Evolutionary conservation across 2,329 filamentous ascomycete species (phyloP).

Genomic region (Paraconiothyrium brasiliense): DNA sequence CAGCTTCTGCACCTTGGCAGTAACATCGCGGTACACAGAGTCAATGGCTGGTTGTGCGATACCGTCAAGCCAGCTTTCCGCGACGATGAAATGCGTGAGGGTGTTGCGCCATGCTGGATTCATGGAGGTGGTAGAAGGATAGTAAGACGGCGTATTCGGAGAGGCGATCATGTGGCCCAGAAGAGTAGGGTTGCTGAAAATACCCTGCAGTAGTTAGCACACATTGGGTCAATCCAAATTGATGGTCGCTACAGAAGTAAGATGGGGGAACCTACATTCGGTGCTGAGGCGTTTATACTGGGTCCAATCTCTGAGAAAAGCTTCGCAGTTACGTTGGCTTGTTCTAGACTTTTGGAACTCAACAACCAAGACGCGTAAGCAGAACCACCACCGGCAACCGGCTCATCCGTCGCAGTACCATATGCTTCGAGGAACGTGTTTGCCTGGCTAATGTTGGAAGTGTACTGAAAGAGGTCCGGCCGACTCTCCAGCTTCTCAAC

Average conservation of each 20-base stretch:
- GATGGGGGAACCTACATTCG: constrained; percentile 23
- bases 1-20: constrained; percentile 29
- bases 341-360: constrained; percentile 26
- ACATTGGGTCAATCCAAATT: no score
- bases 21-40: constrained; percentile 30
- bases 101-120: constrained; percentile 39
- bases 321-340: constrained; percentile 25
- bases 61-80: constrained; percentile 25
- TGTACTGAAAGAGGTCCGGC: constrained; percentile 25
- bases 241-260: neutral
- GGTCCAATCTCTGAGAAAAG: constrained; percentile 31
- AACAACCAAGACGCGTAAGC: constrained; percentile 35
- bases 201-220: constrained; percentile 20
- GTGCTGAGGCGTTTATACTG: constrained; percentile 18
- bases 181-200: constrained; percentile 27
- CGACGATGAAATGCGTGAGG: constrained; percentile 31
- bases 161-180: constrained; percentile 37
- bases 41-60: constrained; percentile 19
- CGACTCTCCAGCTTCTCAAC: constrained; percentile 22
- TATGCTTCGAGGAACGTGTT: constrained; percentile 27
- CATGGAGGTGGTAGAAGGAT: constrained; percentile 26
- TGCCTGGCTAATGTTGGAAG: constrained; percentile 18
- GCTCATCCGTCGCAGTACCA: constrained; percentile 24
- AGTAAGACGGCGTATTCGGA: constrained; percentile 25
- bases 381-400: constrained; percentile 32